These are phyloP conservation scores for Populus euphratica DNA, from an alignment of 345 rosid species.

Conservation along the genomic window DNA sequence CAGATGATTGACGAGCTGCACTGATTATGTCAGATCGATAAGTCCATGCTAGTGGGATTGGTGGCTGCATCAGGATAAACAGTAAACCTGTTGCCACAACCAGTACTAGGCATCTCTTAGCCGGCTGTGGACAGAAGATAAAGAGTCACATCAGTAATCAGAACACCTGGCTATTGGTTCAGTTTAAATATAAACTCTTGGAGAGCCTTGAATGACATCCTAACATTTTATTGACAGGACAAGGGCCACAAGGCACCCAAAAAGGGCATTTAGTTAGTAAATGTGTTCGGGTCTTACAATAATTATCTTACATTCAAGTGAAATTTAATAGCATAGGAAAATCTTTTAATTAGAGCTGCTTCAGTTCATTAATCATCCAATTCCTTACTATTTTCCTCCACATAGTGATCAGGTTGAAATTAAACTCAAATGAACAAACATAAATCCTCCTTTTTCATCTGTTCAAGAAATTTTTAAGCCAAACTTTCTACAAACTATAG, in stretches of 20 bases:
- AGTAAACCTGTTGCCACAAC: constrained; percentile 86
- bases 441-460: not conserved
- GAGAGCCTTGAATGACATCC: not conserved
- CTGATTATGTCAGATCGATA: constrained; percentile 74
- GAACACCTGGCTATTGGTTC: not conserved
- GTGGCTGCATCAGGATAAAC: constrained; percentile 92
- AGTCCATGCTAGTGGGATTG: constrained; percentile 80
- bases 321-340: not conserved
- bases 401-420: not conserved
- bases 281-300: not conserved
- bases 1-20: constrained; percentile 89
- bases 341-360: not conserved
- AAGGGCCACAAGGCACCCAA: not conserved
- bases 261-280: not conserved
- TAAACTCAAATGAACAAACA: not conserved
- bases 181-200: not conserved
- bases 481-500: not conserved
- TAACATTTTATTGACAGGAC: not conserved
- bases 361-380: not conserved
- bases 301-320: not conserved
- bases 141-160: not conserved
- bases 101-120: constrained; percentile 85
- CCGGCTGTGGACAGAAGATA: constrained; percentile 52
- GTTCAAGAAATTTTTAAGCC: not conserved
- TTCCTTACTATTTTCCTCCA: not conserved